These are phyloP conservation scores for Sphagnum fallax DNA, from an alignment of 228 moss, liverwort and hornwort genomes.

Conservation along the genomic window DNA sequence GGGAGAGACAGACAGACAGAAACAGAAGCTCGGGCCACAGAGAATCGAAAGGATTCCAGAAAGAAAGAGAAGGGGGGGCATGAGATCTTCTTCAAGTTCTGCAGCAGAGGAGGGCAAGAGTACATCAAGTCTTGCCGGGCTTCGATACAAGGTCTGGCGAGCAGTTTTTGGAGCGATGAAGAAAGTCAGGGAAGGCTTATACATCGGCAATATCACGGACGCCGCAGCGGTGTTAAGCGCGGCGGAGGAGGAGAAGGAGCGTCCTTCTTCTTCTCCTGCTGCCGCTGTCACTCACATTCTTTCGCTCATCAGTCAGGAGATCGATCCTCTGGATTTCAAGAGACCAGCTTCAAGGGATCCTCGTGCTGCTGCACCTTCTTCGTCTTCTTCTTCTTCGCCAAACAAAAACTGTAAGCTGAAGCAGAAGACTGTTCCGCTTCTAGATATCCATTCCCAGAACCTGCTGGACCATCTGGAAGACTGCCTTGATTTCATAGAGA, in stretches of 20 bases:
- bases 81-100: no score
- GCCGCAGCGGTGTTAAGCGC: background rate
- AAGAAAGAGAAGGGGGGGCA: no score
- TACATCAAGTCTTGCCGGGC: no score
- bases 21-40: no score
- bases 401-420: constrained; percentile 15
- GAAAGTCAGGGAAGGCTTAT: constrained; percentile 4
- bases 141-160: no score
- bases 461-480: constrained; percentile 67
- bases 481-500: constrained; percentile 75
- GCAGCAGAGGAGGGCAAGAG: no score
- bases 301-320: constrained; percentile 41
- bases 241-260: no score
- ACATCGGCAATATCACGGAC: constrained; percentile 2
- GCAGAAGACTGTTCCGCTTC: constrained; percentile 56
- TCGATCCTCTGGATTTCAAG: constrained; percentile 7
- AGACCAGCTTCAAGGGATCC: constrained; percentile 3
- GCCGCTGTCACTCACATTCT: constrained; percentile 53
- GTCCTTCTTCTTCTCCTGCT: no score
- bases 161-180: background rate
- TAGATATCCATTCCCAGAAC: constrained; percentile 74
- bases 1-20: no score
- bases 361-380: background rate
- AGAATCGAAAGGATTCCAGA: no score
- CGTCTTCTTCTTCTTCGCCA: background rate